A percentile compares a stretch with the other conserved stretches of the same genome.
Evolutionary conservation across 768 basidiomycete genomes (phyloP).

Genomic region (Boletus huronensis): DNA sequence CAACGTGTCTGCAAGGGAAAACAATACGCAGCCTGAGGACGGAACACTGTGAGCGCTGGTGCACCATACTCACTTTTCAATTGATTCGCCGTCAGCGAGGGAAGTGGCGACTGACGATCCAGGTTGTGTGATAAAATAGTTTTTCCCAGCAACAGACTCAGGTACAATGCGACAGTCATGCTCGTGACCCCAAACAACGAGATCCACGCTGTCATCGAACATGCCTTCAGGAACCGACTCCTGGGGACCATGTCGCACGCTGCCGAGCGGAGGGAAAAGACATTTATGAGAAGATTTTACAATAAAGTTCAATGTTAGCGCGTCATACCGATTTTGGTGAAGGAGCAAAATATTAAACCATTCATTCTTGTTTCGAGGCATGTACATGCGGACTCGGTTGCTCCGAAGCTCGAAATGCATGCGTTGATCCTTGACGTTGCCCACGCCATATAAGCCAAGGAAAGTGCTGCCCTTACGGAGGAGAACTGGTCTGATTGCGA

Average conservation of each 20-base stretch:
- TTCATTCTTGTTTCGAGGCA: conserved; percentile 84
- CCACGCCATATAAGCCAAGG: conserved; percentile 92
- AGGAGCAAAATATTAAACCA: conserved; percentile 95
- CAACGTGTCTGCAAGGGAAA: conserved; percentile 68
- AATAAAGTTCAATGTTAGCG: background rate
- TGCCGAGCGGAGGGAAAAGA: conserved; percentile 29
- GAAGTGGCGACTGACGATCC: conserved; percentile 95
- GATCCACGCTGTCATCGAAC: conserved; percentile 92
- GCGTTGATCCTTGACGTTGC: conserved; percentile 93
- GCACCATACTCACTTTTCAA: conserved; percentile 66
- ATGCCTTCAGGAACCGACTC: conserved; percentile 93
- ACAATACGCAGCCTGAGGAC: background rate
- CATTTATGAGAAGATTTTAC: conserved; percentile 9
- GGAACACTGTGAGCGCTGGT: background rate
- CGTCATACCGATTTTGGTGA: conserved; percentile 87
- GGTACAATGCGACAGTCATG: conserved; percentile 95
- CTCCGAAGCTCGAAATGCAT: conserved; percentile 96
- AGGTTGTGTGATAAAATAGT: conserved; percentile 90
- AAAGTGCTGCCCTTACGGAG: conserved; percentile 82
- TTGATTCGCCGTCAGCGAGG: conserved; percentile 86
- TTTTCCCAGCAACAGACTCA: conserved; percentile 86
- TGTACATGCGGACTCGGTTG: conserved; percentile 93
- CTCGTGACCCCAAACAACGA: conserved; percentile 98
- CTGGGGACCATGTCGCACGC: conserved; percentile 92
- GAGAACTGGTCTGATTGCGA: conserved; percentile 86